A percentile compares a stretch with the other conserved stretches of the same genome.
phyloP scores from a whole-genome alignment of 164 flowering plant species.

The Dillenia turbinata region DNA sequence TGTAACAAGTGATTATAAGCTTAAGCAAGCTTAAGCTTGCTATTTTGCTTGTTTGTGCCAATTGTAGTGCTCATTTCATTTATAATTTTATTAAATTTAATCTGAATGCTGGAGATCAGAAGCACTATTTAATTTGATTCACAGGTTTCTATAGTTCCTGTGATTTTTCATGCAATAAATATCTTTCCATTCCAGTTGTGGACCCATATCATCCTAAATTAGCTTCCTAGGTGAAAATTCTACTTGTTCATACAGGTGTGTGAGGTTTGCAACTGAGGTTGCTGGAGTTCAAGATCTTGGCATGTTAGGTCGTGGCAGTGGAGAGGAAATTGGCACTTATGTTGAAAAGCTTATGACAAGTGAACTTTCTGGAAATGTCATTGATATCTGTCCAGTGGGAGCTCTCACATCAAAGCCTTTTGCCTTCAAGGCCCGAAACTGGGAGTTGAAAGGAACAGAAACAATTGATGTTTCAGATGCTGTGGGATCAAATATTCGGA shows the following conservation, averaged over 20 bases:
- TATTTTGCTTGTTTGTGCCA: no score
- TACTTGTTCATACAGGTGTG: slow-evolving; percentile 63
- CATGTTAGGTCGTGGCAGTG: slow-evolving; percentile 99
- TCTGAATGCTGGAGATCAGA: no score
- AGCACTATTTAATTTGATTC: no score
- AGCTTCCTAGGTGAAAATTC: slow-evolving; percentile 5
- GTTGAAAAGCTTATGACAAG: slow-evolving; percentile 98
- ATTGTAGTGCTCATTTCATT: no score
- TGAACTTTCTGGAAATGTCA: slow-evolving; percentile 98
- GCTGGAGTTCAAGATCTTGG: slow-evolving; percentile 99
- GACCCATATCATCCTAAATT: background rate
- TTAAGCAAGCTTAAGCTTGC: no score
- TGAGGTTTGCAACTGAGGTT: slow-evolving; percentile 94
- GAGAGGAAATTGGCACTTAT: slow-evolving; percentile 99
- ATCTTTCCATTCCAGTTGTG: no score
- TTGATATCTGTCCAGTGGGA: slow-evolving; percentile 99
- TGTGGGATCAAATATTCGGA: slow-evolving; percentile 94
- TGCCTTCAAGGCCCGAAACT: slow-evolving; percentile 98
- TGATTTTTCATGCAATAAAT: no score
- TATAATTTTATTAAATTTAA: no score
- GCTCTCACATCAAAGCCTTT: slow-evolving; percentile 97
- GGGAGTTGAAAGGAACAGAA: slow-evolving; percentile 98
- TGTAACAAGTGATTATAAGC: no score
- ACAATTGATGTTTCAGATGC: slow-evolving; percentile 97
- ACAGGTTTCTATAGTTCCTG: no score